phyloP scores from a whole-genome alignment of 805 yeast species.

The Starmerella lactis-condensi region DNA sequence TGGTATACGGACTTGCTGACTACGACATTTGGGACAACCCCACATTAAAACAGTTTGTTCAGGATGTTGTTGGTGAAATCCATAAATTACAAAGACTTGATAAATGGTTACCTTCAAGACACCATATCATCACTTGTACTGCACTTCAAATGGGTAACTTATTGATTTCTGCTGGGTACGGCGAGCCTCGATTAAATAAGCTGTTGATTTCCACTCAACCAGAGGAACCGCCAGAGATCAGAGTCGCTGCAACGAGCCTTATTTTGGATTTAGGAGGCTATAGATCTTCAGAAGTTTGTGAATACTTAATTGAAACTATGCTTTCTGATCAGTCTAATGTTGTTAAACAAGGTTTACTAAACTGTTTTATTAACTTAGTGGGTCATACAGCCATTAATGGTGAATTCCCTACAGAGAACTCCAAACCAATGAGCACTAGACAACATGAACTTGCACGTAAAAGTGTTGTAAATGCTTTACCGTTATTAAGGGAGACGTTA shows the following conservation, averaged over 20 bases:
- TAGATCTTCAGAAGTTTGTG: constrained; percentile 40
- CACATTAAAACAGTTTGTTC: constrained; percentile 21
- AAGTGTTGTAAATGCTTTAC: constrained; percentile 46
- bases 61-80: constrained; percentile 43
- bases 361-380: constrained; percentile 32
- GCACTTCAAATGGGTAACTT: constrained; percentile 42
- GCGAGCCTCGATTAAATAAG: constrained; percentile 35
- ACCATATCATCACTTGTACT: constrained; percentile 33
- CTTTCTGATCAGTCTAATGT: constrained; percentile 38
- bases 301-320: constrained; percentile 40
- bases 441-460: constrained; percentile 49
- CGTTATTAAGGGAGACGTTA: constrained; percentile 41
- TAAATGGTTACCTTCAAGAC: constrained; percentile 66
- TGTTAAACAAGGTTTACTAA: constrained; percentile 34
- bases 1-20: constrained; percentile 7
- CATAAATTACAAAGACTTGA: constrained; percentile 64
- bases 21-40: constrained; percentile 11
- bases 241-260: constrained; percentile 53
- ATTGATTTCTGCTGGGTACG: constrained; percentile 38
- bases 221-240: constrained; percentile 31
- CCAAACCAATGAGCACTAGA: constrained; percentile 30
- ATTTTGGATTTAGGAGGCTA: constrained; percentile 60
- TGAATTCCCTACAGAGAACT: constrained; percentile 16
- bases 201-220: constrained; percentile 35
- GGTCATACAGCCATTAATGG: constrained; percentile 54